These are phyloP conservation scores for Eudorina sp. DNA, from an alignment of 139 green algal species.

Conservation along the genomic window DNA sequence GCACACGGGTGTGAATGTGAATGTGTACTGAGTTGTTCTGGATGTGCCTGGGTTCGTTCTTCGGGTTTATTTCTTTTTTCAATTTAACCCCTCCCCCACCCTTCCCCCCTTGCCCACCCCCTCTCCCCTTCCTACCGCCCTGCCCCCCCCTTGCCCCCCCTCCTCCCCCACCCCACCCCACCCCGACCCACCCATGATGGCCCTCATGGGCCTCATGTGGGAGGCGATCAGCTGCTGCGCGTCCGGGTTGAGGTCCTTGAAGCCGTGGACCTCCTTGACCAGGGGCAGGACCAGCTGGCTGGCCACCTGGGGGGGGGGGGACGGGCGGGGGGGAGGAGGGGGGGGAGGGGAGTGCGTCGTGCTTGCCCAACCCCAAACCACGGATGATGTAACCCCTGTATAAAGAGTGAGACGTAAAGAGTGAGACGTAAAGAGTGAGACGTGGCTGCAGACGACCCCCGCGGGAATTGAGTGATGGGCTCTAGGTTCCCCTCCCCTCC, in stretches of 20 bases:
- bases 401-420: too few relatives aligned
- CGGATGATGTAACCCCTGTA: too few relatives aligned
- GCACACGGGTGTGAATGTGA: too few relatives aligned
- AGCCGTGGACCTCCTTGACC: conserved; percentile 20
- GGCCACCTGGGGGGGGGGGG: not conserved
- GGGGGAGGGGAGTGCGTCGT: not conserved
- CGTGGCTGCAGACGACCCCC: too few relatives aligned
- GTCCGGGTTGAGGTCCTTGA: conserved; percentile 48
- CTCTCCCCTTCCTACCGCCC: not conserved
- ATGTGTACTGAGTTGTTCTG: too few relatives aligned
- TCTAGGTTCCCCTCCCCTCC: not conserved
- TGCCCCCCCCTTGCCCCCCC: not conserved
- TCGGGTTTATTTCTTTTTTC: too few relatives aligned
- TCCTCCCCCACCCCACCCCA: not conserved
- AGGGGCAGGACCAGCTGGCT: not conserved
- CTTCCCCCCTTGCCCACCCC: not conserved
- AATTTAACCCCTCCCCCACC: too few relatives aligned
- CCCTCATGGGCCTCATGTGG: conserved; percentile 39
- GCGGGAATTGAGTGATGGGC: too few relatives aligned
- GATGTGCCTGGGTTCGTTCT: too few relatives aligned
- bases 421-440: too few relatives aligned
- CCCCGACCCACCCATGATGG: conserved; percentile 17
- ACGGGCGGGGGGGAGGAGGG: not conserved
- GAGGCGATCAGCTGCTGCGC: conserved; percentile 56
- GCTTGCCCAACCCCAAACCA: too few relatives aligned